These are phyloP conservation scores for Eremothecium coryli DNA, from an alignment of 1,139 yeast genomes.

Conservation along the genomic window DNA sequence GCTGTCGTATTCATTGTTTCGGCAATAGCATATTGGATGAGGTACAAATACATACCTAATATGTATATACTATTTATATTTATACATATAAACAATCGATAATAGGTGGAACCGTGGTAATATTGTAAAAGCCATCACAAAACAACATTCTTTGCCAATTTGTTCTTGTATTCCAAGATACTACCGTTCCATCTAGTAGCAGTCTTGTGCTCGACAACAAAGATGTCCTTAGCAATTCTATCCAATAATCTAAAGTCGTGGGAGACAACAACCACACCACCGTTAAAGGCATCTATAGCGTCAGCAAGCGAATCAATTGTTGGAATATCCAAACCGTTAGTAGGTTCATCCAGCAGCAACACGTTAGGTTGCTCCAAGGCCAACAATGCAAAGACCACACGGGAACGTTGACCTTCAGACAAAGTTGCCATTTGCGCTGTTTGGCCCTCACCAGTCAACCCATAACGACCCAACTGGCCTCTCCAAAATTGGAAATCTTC, in stretches of 20 bases:
- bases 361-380: slow-evolving; percentile 95
- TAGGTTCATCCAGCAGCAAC: slow-evolving; percentile 95
- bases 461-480: slow-evolving; percentile 94
- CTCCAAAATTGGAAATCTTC: slow-evolving; percentile 99
- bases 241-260: slow-evolving; percentile 98
- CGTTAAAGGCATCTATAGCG: slow-evolving; percentile 87
- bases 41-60: too few species aligned
- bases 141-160: slow-evolving; percentile 81
- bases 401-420: slow-evolving; percentile 98
- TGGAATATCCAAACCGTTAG: slow-evolving; percentile 97
- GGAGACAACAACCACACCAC: slow-evolving; percentile 97
- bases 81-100: too few species aligned
- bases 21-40: too few species aligned
- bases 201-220: slow-evolving; percentile 87
- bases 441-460: slow-evolving; percentile 98
- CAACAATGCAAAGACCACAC: slow-evolving; percentile 93
- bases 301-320: slow-evolving; percentile 96
- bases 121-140: too few species aligned
- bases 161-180: slow-evolving; percentile 85
- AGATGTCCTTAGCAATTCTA: slow-evolving; percentile 95
- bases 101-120: too few species aligned
- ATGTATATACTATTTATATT: too few species aligned
- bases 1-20: too few species aligned
- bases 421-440: slow-evolving; percentile 97
- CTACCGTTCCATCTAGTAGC: slow-evolving; percentile 95